Evolutionary conservation across 1,284 basidiomycete species (phyloP).

Genomic region (Malassezia furfur): DNA sequence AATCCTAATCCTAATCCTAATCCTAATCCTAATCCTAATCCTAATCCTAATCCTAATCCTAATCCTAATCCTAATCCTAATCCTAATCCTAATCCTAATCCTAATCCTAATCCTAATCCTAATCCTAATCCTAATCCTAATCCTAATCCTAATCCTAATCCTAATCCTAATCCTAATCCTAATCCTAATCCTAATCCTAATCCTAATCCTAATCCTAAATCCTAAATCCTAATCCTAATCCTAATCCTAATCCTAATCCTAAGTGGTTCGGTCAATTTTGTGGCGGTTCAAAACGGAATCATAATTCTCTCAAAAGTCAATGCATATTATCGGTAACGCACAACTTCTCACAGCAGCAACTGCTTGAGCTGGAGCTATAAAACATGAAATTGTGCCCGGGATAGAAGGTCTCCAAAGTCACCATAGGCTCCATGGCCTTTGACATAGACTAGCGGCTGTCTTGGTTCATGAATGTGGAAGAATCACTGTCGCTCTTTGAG

Average conservation of each 20-base stretch:
- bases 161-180: slow-evolving; percentile 20
- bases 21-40: too few species aligned
- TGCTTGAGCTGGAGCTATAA: too few species aligned
- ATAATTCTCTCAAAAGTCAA: too few species aligned
- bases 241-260: slow-evolving; percentile 5
- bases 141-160: slow-evolving; percentile 19
- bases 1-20: too few species aligned
- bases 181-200: slow-evolving; percentile 16
- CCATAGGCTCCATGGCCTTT: too few species aligned
- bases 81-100: slow-evolving; percentile 6
- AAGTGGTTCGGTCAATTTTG: background rate
- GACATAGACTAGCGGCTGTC: too few species aligned
- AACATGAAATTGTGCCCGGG: too few species aligned
- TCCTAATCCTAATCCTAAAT: slow-evolving; percentile 13
- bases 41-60: background rate
- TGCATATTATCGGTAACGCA: background rate
- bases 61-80: slow-evolving; percentile 6
- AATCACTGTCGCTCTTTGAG: too few species aligned
- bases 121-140: slow-evolving; percentile 12
- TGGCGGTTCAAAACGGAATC: background rate
- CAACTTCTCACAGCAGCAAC: background rate
- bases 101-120: slow-evolving; percentile 7
- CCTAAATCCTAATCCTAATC: slow-evolving; percentile 6
- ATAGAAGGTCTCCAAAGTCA: too few species aligned
- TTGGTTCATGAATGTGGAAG: too few species aligned